phyloP scores from a whole-genome alignment of 164 flowering plant species.

The Nelumbo lutea region DNA sequence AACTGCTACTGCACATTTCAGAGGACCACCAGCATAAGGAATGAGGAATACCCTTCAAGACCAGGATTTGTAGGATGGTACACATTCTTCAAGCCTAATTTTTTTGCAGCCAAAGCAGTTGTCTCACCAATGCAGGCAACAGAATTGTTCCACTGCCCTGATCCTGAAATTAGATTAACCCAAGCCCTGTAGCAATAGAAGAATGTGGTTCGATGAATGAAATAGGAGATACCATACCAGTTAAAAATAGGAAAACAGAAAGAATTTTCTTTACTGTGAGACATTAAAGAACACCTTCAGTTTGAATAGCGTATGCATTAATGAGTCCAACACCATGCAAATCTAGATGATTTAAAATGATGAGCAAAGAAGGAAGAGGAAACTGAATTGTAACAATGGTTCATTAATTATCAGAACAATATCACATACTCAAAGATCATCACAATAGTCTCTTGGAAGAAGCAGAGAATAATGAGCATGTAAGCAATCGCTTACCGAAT shows the following conservation, averaged over 20 bases:
- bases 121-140: conserved; percentile 97
- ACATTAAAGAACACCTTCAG: too few species aligned
- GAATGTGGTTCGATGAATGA: not conserved
- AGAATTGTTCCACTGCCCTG: conserved; percentile 54
- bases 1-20: not conserved
- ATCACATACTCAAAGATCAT: not conserved
- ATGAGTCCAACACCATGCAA: too few species aligned
- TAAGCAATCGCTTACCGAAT: conserved; percentile 37
- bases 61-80: conserved; percentile 79
- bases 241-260: too few species aligned
- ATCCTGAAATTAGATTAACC: conserved; percentile 55
- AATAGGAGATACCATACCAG: not conserved
- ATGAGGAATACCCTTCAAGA: conserved; percentile 69
- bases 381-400: not conserved
- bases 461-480: not conserved
- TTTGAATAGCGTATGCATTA: too few species aligned
- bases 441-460: not conserved
- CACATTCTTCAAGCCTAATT: conserved; percentile 61
- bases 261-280: too few species aligned
- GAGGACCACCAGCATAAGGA: not conserved
- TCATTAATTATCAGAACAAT: not conserved
- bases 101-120: conserved; percentile 79
- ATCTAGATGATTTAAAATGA: not conserved
- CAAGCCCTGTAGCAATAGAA: conserved; percentile 56
- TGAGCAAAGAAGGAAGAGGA: not conserved